Evolutionary conservation across 2,329 filamentous ascomycete species (phyloP), one percentile per base, ranked within the genome.

Genomic region (Saccharata proteae): DNA sequence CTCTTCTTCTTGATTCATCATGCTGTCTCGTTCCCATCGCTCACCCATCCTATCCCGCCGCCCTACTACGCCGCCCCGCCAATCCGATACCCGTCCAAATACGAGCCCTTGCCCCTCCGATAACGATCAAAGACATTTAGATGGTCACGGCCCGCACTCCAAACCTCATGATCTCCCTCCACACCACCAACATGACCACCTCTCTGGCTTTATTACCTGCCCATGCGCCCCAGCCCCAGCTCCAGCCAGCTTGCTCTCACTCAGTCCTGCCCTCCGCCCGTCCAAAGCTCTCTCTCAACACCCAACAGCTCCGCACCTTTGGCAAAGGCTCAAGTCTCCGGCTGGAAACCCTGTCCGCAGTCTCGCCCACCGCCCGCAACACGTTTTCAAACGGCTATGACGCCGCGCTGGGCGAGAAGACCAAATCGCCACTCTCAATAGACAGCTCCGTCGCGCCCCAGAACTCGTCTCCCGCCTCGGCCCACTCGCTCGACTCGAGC

Each of bases 211-310:
- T 64, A 54, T 48, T 56, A 52, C 45, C 52, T 34, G 44, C 35
- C 34, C 40, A 25, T 37, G 40, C 35, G 16, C 32, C 22, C 15
- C 13, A 14, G 12, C 15, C 13, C 16, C 16, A n/a, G n/a, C n/a
- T n/a, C n/a, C n/a, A n/a, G 14, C 25, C 27, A 15, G 14, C 26
- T 30, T 16, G 33, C 28, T 16, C 31, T 23, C 36, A 38, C 49
- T 34, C 39, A 44, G 10, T 39, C 45, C 40, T 42, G 26, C 39
- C 45, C 9, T 38, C 45, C n/a, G 55, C 54, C 41, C 57, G 69
- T 37, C 73, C 73, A 2, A 75, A 73, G 51, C 61, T 77, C 30
- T 71, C 69, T 22, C 59, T 77, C 31, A 69, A 77, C 54, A 77
- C 73, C 9, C 53, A 64, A 9, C 53, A 56, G 25, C 43, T 53